These are phyloP conservation scores for Lipomyces sp. DNA, from an alignment of 805 yeast genomes.

Conservation along the genomic window DNA sequence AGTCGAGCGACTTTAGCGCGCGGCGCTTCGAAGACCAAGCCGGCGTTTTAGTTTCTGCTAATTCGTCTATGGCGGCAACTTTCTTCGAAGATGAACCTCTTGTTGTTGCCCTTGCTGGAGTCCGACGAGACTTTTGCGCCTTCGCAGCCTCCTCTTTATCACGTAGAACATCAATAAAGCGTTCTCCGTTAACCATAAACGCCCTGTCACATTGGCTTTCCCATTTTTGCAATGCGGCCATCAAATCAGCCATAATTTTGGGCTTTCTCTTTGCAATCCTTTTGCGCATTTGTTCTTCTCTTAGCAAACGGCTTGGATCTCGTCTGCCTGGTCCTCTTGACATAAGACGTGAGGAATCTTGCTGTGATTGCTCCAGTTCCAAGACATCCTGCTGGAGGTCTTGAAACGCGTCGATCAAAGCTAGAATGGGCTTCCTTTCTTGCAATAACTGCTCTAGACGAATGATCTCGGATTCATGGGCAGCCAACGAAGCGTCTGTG, in stretches of 20 bases:
- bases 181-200: constrained; percentile 48
- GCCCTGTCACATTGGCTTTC: constrained; percentile 39
- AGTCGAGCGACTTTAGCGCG: constrained; percentile 9
- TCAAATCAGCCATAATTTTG: constrained; percentile 51
- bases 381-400: constrained; percentile 57
- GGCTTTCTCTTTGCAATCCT: constrained; percentile 69
- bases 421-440: constrained; percentile 53
- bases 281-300: constrained; percentile 76
- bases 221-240: constrained; percentile 47
- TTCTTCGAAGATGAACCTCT: neutral
- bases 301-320: constrained; percentile 65
- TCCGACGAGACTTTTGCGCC: constrained; percentile 7
- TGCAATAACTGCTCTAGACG: constrained; percentile 50
- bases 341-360: constrained; percentile 76
- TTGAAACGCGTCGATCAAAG: constrained; percentile 53
- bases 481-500: constrained; percentile 58
- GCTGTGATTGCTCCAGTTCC: constrained; percentile 63
- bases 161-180: constrained; percentile 43
- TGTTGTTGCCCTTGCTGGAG: constrained; percentile 16
- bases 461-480: constrained; percentile 62
- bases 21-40: constrained; percentile 7
- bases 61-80: neutral
- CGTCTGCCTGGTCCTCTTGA: constrained; percentile 43
- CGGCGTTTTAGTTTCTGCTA: constrained; percentile 8
- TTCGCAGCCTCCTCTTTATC: constrained; percentile 30